Base-by-base conservation (phyloP, 129 eudicot species). In the Lactuca sativa region DNA sequence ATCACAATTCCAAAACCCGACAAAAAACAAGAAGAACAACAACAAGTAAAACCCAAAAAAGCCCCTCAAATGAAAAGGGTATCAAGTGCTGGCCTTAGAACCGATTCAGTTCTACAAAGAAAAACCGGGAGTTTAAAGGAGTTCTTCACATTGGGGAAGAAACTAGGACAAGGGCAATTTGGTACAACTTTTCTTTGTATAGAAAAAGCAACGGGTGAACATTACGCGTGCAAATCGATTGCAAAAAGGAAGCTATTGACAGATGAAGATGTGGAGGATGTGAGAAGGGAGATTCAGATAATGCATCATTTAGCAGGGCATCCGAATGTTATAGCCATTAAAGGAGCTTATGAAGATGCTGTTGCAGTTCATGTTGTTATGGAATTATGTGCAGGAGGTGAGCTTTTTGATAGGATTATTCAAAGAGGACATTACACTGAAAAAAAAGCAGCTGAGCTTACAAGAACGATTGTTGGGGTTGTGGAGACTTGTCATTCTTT, bases 331-430 rank as follows among this genome's bases (percentile, higher is more conserved):
- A 88, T 91, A 48, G 77, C 96, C 8, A 83, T 91, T n/a, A 91
- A 88, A 80, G 97, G 93, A 68, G 96, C 97, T 43, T 91, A 91
- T 74, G 97, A 91, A 68, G 97, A 91, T 84, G 91, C 96, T 3
- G 75, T 91, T 5, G 92, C 97, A 1, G 96, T 91, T 74, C 97
- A 91, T 84, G 85, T 91, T 62, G 96, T 91, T 9, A 91, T 91
- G 97, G 97, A 91, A 69, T 60, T 86, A 59, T 91, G 97, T 70
- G 95, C 91, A 1, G 97, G 97, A 11, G 97, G 97, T 11, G 97
- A 91, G 82, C 97, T 91, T 80, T 91, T 91, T n/a, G 97, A 91
- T 78, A 74, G 97, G 81, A 91, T 91, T 14, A 91, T 91, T 80
- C 88, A 88, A 62, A 75, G 83, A 0, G 97, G 97, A 34, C 97